A percentile compares a stretch with the other conserved stretches of the same genome.
These are phyloP conservation scores for Stipa capillata DNA, from an alignment of 176 grass and related monocot genomes.

Conservation along the genomic window DNA sequence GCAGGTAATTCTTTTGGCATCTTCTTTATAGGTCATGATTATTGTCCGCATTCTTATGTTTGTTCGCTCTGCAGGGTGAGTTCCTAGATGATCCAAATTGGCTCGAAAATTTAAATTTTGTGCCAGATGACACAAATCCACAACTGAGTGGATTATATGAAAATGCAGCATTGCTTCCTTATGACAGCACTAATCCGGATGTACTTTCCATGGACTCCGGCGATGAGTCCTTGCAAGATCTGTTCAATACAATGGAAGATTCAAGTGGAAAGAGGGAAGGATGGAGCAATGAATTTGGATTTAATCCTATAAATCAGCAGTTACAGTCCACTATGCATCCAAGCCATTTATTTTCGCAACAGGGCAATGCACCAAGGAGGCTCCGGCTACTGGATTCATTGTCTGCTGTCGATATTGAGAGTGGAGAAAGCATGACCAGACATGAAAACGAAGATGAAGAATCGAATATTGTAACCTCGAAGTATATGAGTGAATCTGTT, in stretches of 20 bases:
- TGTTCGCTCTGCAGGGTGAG: constrained; percentile 21
- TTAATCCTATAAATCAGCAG: constrained; percentile 19
- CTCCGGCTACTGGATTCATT: constrained; percentile 13
- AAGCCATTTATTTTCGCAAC: neutral
- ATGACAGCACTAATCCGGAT: constrained; percentile 49
- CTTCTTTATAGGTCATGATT: neutral
- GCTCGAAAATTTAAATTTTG: constrained; percentile 1
- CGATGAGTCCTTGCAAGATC: constrained; percentile 58
- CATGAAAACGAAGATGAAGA: constrained; percentile 29
- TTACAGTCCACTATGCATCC: neutral
- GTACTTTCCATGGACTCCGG: constrained; percentile 51
- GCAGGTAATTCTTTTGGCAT: constrained; percentile 19
- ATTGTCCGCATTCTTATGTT: neutral
- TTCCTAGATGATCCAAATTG: constrained; percentile 8
- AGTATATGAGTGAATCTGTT: neutral
- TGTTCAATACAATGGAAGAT: constrained; percentile 64
- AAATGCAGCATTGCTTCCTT: constrained; percentile 44
- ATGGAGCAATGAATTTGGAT: constrained; percentile 28
- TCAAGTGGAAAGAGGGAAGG: constrained; percentile 15
- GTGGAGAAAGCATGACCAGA: neutral
- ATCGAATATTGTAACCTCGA: constrained; percentile 10
- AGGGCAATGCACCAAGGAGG: constrained; percentile 56
- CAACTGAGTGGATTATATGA: constrained; percentile 43
- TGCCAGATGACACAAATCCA: constrained; percentile 7
- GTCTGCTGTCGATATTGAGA: neutral